Conservation (phyloP, 2,329 filamentous ascomycete genomes). For the Fusarium papillatum region DNA sequence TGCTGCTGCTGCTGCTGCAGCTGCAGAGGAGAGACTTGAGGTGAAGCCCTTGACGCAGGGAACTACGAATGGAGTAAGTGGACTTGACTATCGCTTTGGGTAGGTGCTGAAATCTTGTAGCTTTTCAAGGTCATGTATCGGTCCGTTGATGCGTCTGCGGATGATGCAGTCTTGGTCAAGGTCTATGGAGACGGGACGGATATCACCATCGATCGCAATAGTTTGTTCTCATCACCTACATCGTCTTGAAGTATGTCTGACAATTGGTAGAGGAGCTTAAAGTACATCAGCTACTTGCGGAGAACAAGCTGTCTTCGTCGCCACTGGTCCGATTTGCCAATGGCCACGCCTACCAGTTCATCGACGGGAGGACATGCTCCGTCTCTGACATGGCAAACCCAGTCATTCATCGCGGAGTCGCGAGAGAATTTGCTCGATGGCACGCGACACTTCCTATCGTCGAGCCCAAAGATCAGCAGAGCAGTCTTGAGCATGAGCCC, state of each 20-base stretch:
- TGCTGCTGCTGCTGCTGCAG: neutral
- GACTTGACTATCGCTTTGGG: neutral
- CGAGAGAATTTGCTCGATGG: conserved; percentile 37
- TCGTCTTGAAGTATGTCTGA: conserved; percentile 23
- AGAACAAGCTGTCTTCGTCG: conserved; percentile 28
- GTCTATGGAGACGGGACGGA: conserved; percentile 40
- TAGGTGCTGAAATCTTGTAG: conserved; percentile 22
- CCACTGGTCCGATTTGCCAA: conserved; percentile 37
- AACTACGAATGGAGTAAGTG: conserved; percentile 39
- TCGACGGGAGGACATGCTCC: conserved; percentile 28
- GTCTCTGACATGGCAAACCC: conserved; percentile 28
- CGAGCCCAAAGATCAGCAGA: neutral
- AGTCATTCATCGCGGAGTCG: conserved; percentile 30
- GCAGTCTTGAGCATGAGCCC: conserved; percentile 18
- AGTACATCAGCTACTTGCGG: conserved; percentile 34
- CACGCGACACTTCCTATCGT: conserved; percentile 24
- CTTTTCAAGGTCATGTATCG: conserved; percentile 32
- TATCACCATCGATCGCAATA: conserved; percentile 38
- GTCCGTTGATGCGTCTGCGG: neutral
- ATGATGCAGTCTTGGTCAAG: conserved; percentile 30
- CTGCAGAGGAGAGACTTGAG: neutral
- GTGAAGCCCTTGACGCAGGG: conserved; percentile 31
- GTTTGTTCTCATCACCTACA: conserved; percentile 25
- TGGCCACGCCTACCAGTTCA: conserved; percentile 37
- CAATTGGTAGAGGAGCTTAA: conserved; percentile 33